Evolutionary conservation across 1,284 basidiomycete species (phyloP), one percentile per base, ranked within the genome.

Genomic region (Peniophora sp.): DNA sequence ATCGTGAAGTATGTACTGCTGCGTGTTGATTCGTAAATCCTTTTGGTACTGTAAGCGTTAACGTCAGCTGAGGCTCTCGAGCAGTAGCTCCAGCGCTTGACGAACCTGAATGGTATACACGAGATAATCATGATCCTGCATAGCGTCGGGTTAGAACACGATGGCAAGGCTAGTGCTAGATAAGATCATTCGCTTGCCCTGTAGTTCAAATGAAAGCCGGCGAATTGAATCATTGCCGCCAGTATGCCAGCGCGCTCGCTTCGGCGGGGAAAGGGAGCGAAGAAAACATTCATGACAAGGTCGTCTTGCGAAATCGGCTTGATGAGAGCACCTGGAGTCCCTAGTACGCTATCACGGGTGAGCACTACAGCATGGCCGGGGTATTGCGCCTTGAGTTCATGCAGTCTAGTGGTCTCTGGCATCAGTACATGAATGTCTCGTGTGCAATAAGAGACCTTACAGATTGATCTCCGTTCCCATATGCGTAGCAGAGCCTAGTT

Each of bases 321-420:
- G 3, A 71, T 63, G 24, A 62, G 52, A 11, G 74, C 72, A 17
- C 65, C 75, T 32, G 85, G 84, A 54, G 78, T 77, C 10, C 63
- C 63, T 9, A 84, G 63, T 43, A 85, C 55, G 55, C 75, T 68
- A 54, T 81, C 78, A 14, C 65, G 61, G 2, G 81, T 76, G 53
- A 77, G 65, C 3, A 85, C 72, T 23, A 88, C 57, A 20, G 80
- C 78, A 57, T 85, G 72, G 3, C 76, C 71, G 2, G 85, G 83
- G 61, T 87, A 81, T 11, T 82, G 55, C 57, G 72, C 74, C 45
- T 73, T 75, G 44, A 88, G 67, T 22, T 70, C 64, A 52, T 78
- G 68, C 12, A 72, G 70, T 16, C 82, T 82, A 52, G 35, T 53
- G 45, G 35, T 49, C 48, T n/a, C 27, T 5, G 12, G 27, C 12